Percentiles rank a stretch among this genome's conserved stretches.
Conservation (phyloP, 805 yeast genomes). For the Scheffersomyces stipitis region DNA sequence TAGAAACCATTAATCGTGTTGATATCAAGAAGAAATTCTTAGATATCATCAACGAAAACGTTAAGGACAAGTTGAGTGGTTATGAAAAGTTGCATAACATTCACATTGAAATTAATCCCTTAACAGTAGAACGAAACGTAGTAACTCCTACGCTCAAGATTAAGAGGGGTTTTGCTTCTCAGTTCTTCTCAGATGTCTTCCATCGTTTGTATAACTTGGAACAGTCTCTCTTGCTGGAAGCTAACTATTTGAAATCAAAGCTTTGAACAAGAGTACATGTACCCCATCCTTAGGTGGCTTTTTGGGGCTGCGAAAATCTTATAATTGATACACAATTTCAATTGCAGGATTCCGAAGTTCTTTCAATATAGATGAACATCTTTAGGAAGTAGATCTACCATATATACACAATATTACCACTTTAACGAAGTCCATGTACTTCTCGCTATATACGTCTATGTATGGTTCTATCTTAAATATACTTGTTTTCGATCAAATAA, state of each 20-base stretch:
- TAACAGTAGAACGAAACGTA: conserved; percentile 14
- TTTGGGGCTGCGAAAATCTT: no score
- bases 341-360: no score
- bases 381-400: no score
- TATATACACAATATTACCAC: background rate
- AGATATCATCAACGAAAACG: conserved; percentile 16
- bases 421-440: background rate
- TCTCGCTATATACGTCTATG: background rate
- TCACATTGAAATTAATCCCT: conserved; percentile 13
- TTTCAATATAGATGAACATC: no score
- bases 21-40: conserved; percentile 19
- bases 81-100: conserved; percentile 15
- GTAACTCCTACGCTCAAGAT: conserved; percentile 18
- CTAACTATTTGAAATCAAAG: no score
- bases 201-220: conserved; percentile 10
- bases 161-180: conserved; percentile 13
- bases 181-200: conserved; percentile 8
- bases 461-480: conserved; percentile 26
- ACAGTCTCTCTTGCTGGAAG: no score
- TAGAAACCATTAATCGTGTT: conserved; percentile 18
- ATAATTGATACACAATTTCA: no score
- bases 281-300: no score
- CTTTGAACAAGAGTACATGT: no score
- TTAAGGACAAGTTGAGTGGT: background rate
- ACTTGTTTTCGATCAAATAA: conserved; percentile 57